These are phyloP conservation scores for Chaetomiaceae sp. DNA, from an alignment of 2,329 filamentous ascomycete genomes.

Conservation along the genomic window DNA sequence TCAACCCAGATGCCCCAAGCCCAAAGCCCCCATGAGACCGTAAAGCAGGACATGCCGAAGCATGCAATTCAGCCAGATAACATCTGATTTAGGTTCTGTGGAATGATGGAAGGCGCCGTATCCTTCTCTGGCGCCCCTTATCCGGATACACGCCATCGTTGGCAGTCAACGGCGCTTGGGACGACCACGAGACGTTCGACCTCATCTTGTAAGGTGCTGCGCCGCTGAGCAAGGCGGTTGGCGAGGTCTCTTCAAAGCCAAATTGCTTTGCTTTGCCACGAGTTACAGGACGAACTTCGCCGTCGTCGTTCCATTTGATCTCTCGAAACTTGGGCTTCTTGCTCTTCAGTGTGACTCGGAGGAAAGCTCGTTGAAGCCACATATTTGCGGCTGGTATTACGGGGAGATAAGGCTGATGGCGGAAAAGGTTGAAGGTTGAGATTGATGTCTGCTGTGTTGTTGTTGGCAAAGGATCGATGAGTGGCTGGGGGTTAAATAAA, in stretches of 20 bases:
- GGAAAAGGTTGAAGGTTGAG: background rate
- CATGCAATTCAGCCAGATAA: too few species aligned
- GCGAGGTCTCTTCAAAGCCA: background rate
- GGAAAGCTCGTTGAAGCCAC: conserved; percentile 5
- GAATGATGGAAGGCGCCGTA: background rate
- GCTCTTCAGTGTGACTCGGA: background rate
- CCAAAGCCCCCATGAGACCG: too few species aligned
- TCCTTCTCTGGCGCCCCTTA: background rate
- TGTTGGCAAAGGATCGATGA: too few species aligned
- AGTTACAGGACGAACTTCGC: conserved; percentile 7
- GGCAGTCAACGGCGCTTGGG: background rate
- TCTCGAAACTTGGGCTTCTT: conserved; percentile 1
- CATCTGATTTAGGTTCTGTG: too few species aligned
- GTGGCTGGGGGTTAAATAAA: too few species aligned
- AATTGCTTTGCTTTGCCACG: conserved; percentile 16
- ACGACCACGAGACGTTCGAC: conserved; percentile 6
- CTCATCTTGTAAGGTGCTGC: background rate
- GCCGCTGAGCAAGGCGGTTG: background rate
- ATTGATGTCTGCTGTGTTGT: too few species aligned
- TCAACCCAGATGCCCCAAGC: too few species aligned
- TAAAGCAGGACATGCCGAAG: too few species aligned
- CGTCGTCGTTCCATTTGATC: conserved; percentile 8
- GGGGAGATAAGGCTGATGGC: background rate
- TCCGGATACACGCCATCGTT: background rate
- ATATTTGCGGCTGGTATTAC: background rate